These are phyloP conservation scores for Cercophora samala DNA, from an alignment of 495 filamentous ascomycete species.

Conservation along the genomic window DNA sequence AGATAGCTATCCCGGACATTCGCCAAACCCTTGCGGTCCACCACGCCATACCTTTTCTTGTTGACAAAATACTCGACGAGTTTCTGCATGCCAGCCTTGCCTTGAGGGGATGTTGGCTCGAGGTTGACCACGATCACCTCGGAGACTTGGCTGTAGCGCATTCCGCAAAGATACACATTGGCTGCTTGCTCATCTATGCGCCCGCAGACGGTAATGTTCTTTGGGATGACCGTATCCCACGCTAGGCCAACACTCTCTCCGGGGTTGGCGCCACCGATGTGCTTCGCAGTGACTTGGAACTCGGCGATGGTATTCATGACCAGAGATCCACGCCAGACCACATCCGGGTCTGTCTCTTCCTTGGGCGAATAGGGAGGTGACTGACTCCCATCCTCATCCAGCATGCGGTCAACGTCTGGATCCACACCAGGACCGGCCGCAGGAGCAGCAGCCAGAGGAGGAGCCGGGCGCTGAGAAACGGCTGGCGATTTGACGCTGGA, in stretches of 20 bases:
- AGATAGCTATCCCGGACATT: conserved; percentile 76
- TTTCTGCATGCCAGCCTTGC: conserved; percentile 58
- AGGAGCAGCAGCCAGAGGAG: conserved; percentile 44
- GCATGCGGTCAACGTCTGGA: conserved; percentile 83
- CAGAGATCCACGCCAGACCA: conserved; percentile 77
- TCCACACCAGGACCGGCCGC: conserved; percentile 59
- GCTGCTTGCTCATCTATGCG: conserved; percentile 77
- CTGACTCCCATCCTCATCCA: conserved; percentile 72
- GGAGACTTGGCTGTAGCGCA: conserved; percentile 67
- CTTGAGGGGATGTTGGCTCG: conserved; percentile 49
- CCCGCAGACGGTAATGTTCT: conserved; percentile 70
- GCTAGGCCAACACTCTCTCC: conserved; percentile 55
- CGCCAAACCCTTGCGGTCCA: conserved; percentile 64
- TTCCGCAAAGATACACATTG: conserved; percentile 80
- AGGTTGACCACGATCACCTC: conserved; percentile 71
- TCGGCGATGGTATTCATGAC: conserved; percentile 72
- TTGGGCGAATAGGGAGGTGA: conserved; percentile 81
- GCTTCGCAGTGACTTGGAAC: conserved; percentile 72
- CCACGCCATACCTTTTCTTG: conserved; percentile 76
- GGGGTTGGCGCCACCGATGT: conserved; percentile 77
- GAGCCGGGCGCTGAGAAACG: conserved; percentile 40
- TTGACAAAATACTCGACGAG: conserved; percentile 76
- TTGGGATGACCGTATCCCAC: conserved; percentile 66
- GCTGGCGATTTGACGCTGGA: conserved; percentile 62
- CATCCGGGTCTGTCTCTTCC: conserved; percentile 48